Evolutionary conservation across 352 stramenopile species (phyloP), one percentile per base, ranked within the genome.

Genomic region (Pythium sp.): DNA sequence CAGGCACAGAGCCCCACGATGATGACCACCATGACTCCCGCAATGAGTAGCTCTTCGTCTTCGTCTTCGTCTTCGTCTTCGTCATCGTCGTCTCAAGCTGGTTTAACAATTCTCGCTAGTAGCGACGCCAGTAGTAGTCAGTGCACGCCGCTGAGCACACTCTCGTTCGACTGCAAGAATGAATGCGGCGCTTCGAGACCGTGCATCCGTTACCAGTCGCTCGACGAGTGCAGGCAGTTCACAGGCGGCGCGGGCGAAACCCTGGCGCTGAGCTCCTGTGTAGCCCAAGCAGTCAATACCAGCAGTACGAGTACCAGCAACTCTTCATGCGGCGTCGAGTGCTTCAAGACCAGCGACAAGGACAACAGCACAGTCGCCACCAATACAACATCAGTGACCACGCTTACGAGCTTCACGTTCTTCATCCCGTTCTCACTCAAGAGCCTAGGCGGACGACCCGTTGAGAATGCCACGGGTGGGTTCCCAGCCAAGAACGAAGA

Each of bases 401-500:
- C 6, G 6, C 32, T 28, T 8, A 53, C 46, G n/a, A 49, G 24
- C 18, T 70, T 70, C 36, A 58, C 34, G 18, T 65, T 70, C 57
- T 70, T 70, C 36, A 65, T 70, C 32, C 65, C 57, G 36, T 69
- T 64, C n/a, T 69, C 64, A 5, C 47, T 43, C 51, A 60, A 36
- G 15, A 70, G 26, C 14, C 28, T 70, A 7, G 57, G 47, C 6
- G 58, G 46, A 5, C 43, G 32, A 15, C 46, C 65, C 3, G 30
- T 60, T 12, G 64, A 60, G 34, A 70, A 65, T n/a, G 65, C 58
- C 9, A 70, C 57, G 3, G 14, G 24, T 14, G 65, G 57, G 28
- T 59, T 57, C 26, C 65, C 49, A 36, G 41, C 58, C 22, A 70
- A 70, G 58, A 70, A 70, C 47, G 65, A 70, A 30, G 65, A 70